phyloP scores from a whole-genome alignment of 2,329 filamentous ascomycete species.

The Botrytis elliptica region DNA sequence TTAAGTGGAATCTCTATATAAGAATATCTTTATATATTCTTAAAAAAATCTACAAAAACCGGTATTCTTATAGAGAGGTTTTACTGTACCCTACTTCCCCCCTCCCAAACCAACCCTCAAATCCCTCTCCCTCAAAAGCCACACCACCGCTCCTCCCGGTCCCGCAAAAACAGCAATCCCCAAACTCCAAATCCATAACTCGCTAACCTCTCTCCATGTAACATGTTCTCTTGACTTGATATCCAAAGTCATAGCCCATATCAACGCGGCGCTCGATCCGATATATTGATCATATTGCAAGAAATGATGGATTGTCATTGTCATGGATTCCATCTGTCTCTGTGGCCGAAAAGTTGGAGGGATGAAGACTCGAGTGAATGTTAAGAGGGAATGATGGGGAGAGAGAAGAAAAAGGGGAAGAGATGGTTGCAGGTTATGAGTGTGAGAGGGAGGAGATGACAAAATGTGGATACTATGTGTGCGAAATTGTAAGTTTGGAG shows the following conservation, averaged over 20 bases:
- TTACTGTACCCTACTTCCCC: too few species aligned
- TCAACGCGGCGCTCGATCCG: neutral
- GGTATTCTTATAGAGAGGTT: too few species aligned
- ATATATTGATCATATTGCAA: neutral
- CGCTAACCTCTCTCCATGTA: fast-evolving
- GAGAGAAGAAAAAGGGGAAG: neutral
- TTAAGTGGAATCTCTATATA: too few species aligned
- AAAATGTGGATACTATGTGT: neutral
- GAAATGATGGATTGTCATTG: neutral
- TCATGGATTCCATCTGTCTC: neutral
- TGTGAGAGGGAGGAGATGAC: neutral
- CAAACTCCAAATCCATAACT: neutral
- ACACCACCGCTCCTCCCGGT: neutral
- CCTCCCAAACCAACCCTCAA: neutral
- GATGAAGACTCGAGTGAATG: neutral
- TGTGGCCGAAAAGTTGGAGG: neutral
- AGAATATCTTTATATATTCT: too few species aligned
- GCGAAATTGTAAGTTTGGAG: neutral
- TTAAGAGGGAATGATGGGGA: neutral
- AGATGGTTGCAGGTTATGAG: neutral
- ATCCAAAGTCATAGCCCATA: neutral
- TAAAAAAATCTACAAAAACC: too few species aligned
- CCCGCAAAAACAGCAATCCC: fast-evolving
- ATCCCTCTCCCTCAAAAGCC: neutral
- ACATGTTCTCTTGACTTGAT: neutral